These are phyloP conservation scores for Capsella bursapastoris DNA, from an alignment of 345 rosid genomes.

Conservation along the genomic window DNA sequence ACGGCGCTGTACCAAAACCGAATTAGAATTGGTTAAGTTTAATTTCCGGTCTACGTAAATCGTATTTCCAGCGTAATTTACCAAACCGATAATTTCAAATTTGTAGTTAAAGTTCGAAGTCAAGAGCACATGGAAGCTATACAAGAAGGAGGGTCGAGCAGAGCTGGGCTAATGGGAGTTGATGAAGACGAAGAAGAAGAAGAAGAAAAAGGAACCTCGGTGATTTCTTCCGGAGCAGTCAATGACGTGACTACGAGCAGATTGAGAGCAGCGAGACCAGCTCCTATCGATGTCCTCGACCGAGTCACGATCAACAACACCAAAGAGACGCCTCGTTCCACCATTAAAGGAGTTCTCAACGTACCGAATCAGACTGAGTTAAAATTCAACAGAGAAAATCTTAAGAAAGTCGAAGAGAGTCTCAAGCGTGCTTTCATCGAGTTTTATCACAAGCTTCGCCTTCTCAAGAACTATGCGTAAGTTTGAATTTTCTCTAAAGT, in stretches of 20 bases:
- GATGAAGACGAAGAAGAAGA: slow-evolving; percentile 35
- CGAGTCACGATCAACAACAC: slow-evolving; percentile 55
- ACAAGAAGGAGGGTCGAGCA: slow-evolving; percentile 49
- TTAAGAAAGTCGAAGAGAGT: slow-evolving; percentile 57
- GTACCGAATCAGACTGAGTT: slow-evolving; percentile 49
- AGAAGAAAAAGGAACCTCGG: slow-evolving; percentile 1
- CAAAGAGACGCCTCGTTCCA: slow-evolving; percentile 70
- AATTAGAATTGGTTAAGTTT: neutral
- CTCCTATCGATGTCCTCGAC: slow-evolving; percentile 57
- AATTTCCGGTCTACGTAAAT: neutral
- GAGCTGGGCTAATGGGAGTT: slow-evolving; percentile 46
- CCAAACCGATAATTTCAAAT: slow-evolving; percentile 15
- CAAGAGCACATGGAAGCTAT: slow-evolving; percentile 53
- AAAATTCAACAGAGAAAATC: slow-evolving; percentile 58
- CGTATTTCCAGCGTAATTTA: neutral
- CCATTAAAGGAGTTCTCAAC: slow-evolving; percentile 57
- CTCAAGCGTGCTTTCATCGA: slow-evolving; percentile 59
- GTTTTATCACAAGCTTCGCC: slow-evolving; percentile 74
- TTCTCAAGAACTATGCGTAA: slow-evolving; percentile 67
- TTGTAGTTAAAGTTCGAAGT: slow-evolving; percentile 27
- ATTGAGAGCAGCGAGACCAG: slow-evolving; percentile 45
- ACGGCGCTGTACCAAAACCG: slow-evolving; percentile 1
- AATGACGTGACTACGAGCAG: slow-evolving; percentile 1
- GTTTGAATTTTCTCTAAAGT: neutral
- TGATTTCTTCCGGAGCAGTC: neutral